Base-by-base conservation (phyloP, 2,329 filamentous ascomycete genomes). In the Chaetomium sp. region DNA sequence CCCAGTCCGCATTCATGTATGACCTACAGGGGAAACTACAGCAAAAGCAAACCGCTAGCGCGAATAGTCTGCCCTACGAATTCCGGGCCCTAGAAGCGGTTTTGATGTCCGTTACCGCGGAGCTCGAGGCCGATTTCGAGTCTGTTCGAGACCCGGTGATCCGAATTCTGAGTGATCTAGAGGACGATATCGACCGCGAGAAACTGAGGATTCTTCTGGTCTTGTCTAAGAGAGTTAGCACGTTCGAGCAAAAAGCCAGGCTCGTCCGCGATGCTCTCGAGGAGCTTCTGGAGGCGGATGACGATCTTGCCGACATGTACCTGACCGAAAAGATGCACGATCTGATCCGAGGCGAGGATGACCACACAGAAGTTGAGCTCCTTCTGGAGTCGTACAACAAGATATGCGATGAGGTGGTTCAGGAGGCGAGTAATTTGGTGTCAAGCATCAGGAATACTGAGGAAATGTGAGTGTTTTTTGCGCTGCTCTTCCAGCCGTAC, bases 1-100 rank as follows among this genome's bases (percentile, higher is more conserved):
- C 92, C 36, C 94, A 97, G 70, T 96, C 91, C 4, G 84, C 94
- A 11, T 99, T 99, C 74, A 95, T 99, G 84, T 96, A 97, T 72
- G 94, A 97, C 67, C 76, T 99, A 19, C 91, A 97, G 70, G 89
- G 89, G 10, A 96, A 95, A 69, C 77, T 99, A 45, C 86, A 89
- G 60, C 90, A 96, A 67, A 92, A 91, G 69, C 79, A 84, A 57
- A 68, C 75, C 2, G 75, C 79, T 0, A 72, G 75, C n/a, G 79
- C 82, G 12, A 80, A 79, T 38, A 81, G 82, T 2, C 78, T 99
- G 5, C 89, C 94, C 0, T 99, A 99, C 71, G 94, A 99, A 70
- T 96, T 97, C 71, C 87, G 94, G 34, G 94, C 94, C 4, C 81
- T 99, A 14, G 94, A 99, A 78, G 90, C 94, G 0, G 91, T 97